Evolutionary conservation across 495 filamentous ascomycete species (phyloP).

Genomic region (Penicillium lagena): DNA sequence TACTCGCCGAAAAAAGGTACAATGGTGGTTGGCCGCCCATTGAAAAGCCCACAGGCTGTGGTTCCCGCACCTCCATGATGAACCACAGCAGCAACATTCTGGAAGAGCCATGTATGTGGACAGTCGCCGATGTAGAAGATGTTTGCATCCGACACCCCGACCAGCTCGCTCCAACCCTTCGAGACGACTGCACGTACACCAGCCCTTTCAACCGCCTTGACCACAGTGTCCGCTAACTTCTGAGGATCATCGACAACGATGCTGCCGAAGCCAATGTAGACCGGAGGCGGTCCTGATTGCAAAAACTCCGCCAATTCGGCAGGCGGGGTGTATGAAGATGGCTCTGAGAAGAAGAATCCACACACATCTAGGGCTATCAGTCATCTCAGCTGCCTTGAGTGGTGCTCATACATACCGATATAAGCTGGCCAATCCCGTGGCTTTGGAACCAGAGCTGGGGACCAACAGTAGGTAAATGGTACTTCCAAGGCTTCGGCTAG

Average conservation of each 20-base stretch:
- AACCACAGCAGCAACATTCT: constrained; percentile 49
- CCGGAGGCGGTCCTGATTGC: constrained; percentile 38
- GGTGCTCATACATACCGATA: constrained; percentile 22
- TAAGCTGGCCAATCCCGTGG: constrained; percentile 51
- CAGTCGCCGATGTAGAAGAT: constrained; percentile 51
- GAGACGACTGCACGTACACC: constrained; percentile 54
- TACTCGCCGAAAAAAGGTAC: constrained; percentile 60
- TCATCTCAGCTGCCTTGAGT: neutral
- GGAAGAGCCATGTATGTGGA: constrained; percentile 60
- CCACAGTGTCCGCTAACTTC: constrained; percentile 38
- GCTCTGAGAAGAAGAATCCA: constrained; percentile 51
- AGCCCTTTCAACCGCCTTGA: constrained; percentile 39
- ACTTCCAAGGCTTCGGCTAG: constrained; percentile 35
- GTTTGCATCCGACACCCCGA: constrained; percentile 27
- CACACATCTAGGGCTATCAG: constrained; percentile 31
- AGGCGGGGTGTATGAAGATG: constrained; percentile 37
- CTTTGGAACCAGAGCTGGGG: constrained; percentile 50
- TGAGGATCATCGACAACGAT: constrained; percentile 54
- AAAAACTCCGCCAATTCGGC: constrained; percentile 43
- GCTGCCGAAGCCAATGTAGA: constrained; percentile 61
- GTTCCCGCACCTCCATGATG: constrained; percentile 60
- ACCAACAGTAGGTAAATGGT: constrained; percentile 57
- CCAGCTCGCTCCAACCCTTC: constrained; percentile 52
- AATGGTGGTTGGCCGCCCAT: constrained; percentile 48
- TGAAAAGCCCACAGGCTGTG: constrained; percentile 49